These are phyloP conservation scores for Zizania latifolia DNA, from an alignment of 176 grass and related monocot species.

Conservation along the genomic window DNA sequence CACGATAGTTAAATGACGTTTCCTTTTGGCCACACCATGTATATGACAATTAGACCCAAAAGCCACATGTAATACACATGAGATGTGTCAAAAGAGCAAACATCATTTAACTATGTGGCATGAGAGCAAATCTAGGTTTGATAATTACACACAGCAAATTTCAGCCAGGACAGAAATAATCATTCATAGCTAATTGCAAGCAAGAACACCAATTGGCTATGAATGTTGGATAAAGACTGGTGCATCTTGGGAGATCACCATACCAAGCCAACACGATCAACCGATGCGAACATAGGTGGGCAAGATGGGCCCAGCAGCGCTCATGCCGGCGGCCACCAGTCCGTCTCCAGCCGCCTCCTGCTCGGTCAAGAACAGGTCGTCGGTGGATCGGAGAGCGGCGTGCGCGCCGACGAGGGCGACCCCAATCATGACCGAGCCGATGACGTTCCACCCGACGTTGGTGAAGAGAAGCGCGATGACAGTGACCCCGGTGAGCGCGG, in stretches of 20 bases:
- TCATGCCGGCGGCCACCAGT: constrained; percentile 38
- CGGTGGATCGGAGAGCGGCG: constrained; percentile 60
- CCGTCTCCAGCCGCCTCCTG: constrained; percentile 66
- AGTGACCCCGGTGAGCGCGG: constrained; percentile 59
- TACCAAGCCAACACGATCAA: constrained; percentile 12
- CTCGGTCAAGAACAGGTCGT: constrained; percentile 84
- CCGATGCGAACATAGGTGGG: constrained; percentile 52
- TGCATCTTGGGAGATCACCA: background rate
- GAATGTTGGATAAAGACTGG: background rate
- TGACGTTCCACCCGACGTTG: constrained; percentile 66
- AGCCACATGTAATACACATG: no score
- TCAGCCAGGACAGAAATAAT: background rate
- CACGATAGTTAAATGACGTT: no score
- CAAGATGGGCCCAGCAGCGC: constrained; percentile 26
- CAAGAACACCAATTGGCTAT: background rate
- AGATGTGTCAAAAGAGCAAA: no score
- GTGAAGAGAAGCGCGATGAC: constrained; percentile 79
- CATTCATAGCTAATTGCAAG: background rate
- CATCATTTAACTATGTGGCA: no score
- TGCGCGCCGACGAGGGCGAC: constrained; percentile 45
- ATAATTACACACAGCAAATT: constrained; percentile 21
- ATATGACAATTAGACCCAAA: no score
- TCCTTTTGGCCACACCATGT: no score
- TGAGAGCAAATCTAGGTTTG: no score
- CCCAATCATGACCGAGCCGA: constrained; percentile 51